phyloP scores from a whole-genome alignment of 345 rosid genomes.

The Aethionema arabicum region DNA sequence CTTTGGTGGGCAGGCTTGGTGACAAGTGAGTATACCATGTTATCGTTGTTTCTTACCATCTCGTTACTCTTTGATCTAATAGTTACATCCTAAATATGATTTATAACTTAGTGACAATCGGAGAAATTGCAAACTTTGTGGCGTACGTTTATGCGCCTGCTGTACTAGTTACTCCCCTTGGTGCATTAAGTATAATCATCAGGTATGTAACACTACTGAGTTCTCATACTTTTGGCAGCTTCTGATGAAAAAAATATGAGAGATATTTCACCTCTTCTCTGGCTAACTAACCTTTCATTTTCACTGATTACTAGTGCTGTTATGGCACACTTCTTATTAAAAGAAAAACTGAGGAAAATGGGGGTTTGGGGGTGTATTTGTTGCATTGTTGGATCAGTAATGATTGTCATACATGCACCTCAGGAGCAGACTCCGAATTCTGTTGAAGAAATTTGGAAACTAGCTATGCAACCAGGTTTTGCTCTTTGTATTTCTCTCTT shows the following conservation, averaged over 20 bases:
- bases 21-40: constrained; percentile 51
- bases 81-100: background rate
- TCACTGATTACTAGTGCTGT: constrained; percentile 50
- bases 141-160: constrained; percentile 97
- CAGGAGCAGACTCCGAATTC: constrained; percentile 79
- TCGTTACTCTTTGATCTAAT: background rate
- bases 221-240: background rate
- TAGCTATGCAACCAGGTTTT: constrained; percentile 82
- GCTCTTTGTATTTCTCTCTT: background rate
- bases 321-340: constrained; percentile 83
- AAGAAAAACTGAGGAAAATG: constrained; percentile 71
- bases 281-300: background rate
- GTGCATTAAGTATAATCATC: constrained; percentile 84
- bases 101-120: constrained; percentile 60
- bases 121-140: constrained; percentile 89
- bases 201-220: constrained; percentile 43
- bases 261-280: background rate
- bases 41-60: background rate
- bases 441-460: constrained; percentile 73
- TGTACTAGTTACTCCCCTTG: constrained; percentile 86
- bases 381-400: constrained; percentile 84
- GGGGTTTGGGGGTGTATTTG: constrained; percentile 83
- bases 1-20: constrained; percentile 98
- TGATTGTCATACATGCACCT: constrained; percentile 88
- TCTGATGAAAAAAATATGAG: constrained; percentile 1